These are phyloP conservation scores for Colletotrichum falcatum DNA, from an alignment of 2,329 filamentous ascomycete genomes.

Conservation along the genomic window DNA sequence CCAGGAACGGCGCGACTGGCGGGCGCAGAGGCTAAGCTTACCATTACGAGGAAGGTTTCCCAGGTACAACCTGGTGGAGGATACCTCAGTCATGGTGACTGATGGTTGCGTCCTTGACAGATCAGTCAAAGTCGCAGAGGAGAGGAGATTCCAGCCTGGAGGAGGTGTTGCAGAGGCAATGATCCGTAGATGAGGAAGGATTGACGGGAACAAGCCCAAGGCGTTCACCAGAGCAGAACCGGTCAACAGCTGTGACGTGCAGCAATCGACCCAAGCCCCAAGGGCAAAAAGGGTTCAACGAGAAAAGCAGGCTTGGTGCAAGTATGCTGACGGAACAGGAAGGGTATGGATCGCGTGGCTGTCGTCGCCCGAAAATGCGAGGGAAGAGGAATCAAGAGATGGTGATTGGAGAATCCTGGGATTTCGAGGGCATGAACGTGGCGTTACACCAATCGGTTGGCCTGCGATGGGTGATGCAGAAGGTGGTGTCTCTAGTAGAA, in stretches of 20 bases:
- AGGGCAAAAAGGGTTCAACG: background rate
- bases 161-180: background rate
- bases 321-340: background rate
- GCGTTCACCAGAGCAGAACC: background rate
- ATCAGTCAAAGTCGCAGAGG: conserved; percentile 14
- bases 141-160: background rate
- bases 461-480: conserved; percentile 10
- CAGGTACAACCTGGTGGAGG: conserved; percentile 94
- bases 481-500: conserved; percentile 4
- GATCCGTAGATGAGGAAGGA: conserved; percentile 1
- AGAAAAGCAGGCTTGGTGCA: background rate
- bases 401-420: background rate
- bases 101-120: conserved; percentile 3
- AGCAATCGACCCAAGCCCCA: conserved; percentile 1
- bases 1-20: background rate
- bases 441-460: conserved; percentile 19
- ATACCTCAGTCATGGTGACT: conserved; percentile 84
- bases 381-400: background rate
- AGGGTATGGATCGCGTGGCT: background rate
- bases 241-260: background rate
- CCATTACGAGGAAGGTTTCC: conserved; percentile 97
- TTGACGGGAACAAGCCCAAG: conserved; percentile 1
- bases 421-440: conserved; percentile 16
- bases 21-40: conserved; percentile 62
- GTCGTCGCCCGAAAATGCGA: conserved; percentile 3